These are phyloP conservation scores for Nannochloropsis gaditana DNA, from an alignment of 108 stramenopile genomes.

Conservation along the genomic window DNA sequence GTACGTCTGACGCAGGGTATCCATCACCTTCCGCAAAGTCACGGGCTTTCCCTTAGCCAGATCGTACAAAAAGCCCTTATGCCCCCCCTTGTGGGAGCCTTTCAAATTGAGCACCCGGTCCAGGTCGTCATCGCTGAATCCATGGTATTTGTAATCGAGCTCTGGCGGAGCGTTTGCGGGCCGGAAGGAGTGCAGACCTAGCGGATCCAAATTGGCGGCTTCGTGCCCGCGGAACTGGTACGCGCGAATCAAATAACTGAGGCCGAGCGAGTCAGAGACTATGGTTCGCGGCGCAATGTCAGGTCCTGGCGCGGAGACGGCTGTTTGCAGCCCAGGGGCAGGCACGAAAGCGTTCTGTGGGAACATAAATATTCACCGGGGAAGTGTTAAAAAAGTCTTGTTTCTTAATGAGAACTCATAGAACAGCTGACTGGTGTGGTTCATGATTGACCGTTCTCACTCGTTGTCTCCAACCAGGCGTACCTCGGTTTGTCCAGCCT, in stretches of 20 bases:
- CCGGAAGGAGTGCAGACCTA: constrained; percentile 67
- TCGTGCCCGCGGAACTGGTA: constrained; percentile 85
- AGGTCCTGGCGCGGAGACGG: neutral
- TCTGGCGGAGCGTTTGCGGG: constrained; percentile 62
- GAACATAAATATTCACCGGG: neutral
- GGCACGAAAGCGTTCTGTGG: constrained; percentile 14
- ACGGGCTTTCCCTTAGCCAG: constrained; percentile 62
- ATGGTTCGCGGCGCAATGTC: constrained; percentile 24
- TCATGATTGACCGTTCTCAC: too few relatives aligned
- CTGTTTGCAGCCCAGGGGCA: neutral
- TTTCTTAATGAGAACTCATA: too few relatives aligned
- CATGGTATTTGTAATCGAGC: constrained; percentile 78
- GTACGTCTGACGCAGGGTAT: constrained; percentile 77
- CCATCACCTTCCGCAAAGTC: constrained; percentile 74
- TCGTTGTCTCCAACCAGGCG: neutral
- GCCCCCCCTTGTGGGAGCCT: constrained; percentile 70
- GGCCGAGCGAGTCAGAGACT: constrained; percentile 50
- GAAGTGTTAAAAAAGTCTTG: neutral
- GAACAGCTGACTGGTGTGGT: too few relatives aligned
- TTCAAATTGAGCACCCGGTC: constrained; percentile 80
- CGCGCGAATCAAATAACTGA: constrained; percentile 84
- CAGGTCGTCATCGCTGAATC: constrained; percentile 78
- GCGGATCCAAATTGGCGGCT: constrained; percentile 87
- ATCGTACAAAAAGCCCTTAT: constrained; percentile 91
- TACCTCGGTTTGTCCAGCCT: constrained; percentile 35